A percentile compares a stretch with the other conserved stretches of the same genome.
Conservation (phyloP, 371 early-diverging fungal genomes). For the Syncephalastrum monosporum region DNA sequence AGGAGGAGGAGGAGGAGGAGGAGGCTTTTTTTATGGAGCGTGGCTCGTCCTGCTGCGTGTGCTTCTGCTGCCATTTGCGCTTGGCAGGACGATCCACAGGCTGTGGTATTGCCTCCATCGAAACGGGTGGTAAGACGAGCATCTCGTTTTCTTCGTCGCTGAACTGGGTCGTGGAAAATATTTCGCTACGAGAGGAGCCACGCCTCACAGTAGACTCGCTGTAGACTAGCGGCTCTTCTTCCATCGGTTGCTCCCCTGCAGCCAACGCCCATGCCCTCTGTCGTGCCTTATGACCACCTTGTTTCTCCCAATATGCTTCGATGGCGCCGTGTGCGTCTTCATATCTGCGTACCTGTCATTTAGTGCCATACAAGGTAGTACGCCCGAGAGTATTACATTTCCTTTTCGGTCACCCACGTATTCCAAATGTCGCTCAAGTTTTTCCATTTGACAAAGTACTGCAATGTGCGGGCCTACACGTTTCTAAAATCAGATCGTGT, state of each 20-base stretch:
- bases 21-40: background rate
- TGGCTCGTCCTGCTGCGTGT: background rate
- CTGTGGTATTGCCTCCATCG: no score
- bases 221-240: no score
- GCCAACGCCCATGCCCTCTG: background rate
- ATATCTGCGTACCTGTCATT: background rate
- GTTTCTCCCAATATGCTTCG: background rate
- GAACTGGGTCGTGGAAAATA: no score
- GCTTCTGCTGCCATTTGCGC: background rate
- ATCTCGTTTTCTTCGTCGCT: no score
- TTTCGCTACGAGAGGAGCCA: no score
- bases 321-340: background rate
- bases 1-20: background rate
- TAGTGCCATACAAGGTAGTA: background rate
- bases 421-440: constrained; percentile 32
- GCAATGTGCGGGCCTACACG: background rate
- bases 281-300: background rate
- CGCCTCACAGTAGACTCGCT: no score
- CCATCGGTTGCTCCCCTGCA: no score
- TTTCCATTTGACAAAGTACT: constrained; percentile 45
- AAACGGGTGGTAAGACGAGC: no score
- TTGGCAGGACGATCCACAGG: no score
- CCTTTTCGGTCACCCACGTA: constrained; percentile 40
- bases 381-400: constrained; percentile 28
- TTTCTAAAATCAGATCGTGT: no score